These are phyloP conservation scores for Blastobotrys niveus DNA, from an alignment of 1,139 yeast genomes.

Conservation along the genomic window DNA sequence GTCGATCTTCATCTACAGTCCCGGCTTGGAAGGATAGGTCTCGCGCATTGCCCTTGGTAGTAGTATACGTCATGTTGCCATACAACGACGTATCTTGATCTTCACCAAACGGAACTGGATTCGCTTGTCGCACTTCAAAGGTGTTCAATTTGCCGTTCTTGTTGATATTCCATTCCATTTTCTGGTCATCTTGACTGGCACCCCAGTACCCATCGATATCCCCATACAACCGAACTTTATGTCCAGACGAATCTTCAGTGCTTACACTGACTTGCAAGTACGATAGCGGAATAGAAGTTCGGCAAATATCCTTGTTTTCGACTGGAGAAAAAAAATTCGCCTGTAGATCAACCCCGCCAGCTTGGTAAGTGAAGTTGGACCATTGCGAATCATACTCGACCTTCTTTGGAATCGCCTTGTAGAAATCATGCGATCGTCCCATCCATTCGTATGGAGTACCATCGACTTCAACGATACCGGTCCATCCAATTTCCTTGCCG, in stretches of 20 bases:
- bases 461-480: slow-evolving; percentile 5
- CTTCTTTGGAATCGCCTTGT: slow-evolving; percentile 1
- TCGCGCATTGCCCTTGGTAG: not conserved
- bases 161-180: not conserved
- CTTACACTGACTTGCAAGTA: slow-evolving; percentile 3
- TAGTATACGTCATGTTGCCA: slow-evolving; percentile 9
- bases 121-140: not conserved
- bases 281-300: slow-evolving; percentile 9
- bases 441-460: slow-evolving; percentile 7
- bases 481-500: slow-evolving; percentile 10
- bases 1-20: not conserved
- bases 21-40: slow-evolving; percentile 5
- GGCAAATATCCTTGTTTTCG: slow-evolving; percentile 3
- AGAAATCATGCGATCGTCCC: not conserved
- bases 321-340: slow-evolving; percentile 11
- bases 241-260: slow-evolving; percentile 1
- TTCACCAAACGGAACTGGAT: slow-evolving; percentile 5
- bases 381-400: slow-evolving; percentile 9
- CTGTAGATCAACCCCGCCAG: slow-evolving; percentile 2
- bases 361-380: slow-evolving; percentile 10
- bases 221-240: slow-evolving; percentile 3
- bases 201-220: slow-evolving; percentile 10
- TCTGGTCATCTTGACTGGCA: slow-evolving; percentile 1
- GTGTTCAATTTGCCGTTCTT: not conserved
- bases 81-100: slow-evolving; percentile 2